These are phyloP conservation scores for Aspergillus pseudoterreus DNA, from an alignment of 2,329 filamentous ascomycete species.

Conservation along the genomic window DNA sequence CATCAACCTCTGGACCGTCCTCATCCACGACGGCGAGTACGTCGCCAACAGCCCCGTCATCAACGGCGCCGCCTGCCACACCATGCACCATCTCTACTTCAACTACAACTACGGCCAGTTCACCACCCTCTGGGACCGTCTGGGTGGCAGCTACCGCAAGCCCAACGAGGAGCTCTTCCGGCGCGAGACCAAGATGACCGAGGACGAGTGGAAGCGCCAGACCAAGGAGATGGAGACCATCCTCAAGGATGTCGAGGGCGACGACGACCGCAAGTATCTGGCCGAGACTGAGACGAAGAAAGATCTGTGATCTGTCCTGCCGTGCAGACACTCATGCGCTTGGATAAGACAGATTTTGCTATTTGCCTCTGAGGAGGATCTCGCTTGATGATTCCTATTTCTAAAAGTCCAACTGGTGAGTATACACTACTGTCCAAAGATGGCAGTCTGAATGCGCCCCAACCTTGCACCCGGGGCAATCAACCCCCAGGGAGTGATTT, in stretches of 20 bases:
- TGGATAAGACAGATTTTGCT: neutral
- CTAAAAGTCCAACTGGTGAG: neutral
- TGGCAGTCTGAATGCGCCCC: too few species aligned
- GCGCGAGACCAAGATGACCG: constrained; percentile 79
- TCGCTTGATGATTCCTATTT: neutral
- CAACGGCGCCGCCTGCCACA: constrained; percentile 93
- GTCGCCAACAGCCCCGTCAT: constrained; percentile 84
- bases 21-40: constrained; percentile 96
- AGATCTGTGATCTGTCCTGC: constrained; percentile 23
- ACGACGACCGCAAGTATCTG: constrained; percentile 45
- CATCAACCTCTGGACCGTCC: constrained; percentile 94
- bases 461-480: too few species aligned
- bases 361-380: neutral
- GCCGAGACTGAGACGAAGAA: constrained; percentile 34
- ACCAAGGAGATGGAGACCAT: constrained; percentile 71
- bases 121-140: constrained; percentile 84
- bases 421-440: neutral
- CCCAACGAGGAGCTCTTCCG: constrained; percentile 83
- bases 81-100: constrained; percentile 83
- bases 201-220: constrained; percentile 76
- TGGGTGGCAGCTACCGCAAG: constrained; percentile 81
- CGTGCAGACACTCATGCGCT: too few species aligned
- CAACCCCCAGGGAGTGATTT: neutral
- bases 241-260: constrained; percentile 68
- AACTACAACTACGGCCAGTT: constrained; percentile 95